These are phyloP conservation scores for Tricladium varicosporioides DNA, from an alignment of 2,329 filamentous ascomycete genomes.

Conservation along the genomic window DNA sequence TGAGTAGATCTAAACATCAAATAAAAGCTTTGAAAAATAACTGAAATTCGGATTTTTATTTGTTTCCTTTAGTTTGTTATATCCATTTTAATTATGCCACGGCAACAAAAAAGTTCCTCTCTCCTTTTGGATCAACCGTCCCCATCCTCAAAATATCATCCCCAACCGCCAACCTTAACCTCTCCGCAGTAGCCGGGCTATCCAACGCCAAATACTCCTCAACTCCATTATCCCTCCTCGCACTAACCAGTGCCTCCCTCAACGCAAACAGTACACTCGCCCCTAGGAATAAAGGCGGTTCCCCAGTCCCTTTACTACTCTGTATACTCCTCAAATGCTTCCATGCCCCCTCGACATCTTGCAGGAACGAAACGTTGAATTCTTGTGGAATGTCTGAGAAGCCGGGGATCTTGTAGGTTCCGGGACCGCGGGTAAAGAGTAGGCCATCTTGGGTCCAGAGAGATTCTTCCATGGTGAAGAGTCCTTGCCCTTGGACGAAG, in stretches of 20 bases:
- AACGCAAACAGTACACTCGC: slow-evolving; percentile 86
- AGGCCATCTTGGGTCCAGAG: slow-evolving; percentile 63
- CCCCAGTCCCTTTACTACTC: slow-evolving; percentile 74
- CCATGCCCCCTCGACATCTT: slow-evolving; percentile 72
- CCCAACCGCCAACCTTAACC: slow-evolving; percentile 74
- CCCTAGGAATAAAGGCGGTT: slow-evolving; percentile 78
- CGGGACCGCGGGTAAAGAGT: slow-evolving; percentile 66
- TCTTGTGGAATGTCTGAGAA: slow-evolving; percentile 86
- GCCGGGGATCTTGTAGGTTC: slow-evolving; percentile 84
- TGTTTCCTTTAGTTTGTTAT: no score
- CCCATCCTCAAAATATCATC: slow-evolving; percentile 78
- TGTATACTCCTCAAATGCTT: slow-evolving; percentile 84
- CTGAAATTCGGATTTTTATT: no score
- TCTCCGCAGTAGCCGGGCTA: slow-evolving; percentile 81
- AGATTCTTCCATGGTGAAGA: slow-evolving; percentile 76
- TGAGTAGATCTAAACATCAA: no score
- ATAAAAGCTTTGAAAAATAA: no score
- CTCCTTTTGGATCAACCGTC: slow-evolving; percentile 67
- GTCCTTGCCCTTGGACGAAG: slow-evolving; percentile 75
- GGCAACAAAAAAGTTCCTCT: slow-evolving; percentile 76
- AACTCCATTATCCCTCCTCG: slow-evolving; percentile 68
- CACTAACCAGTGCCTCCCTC: slow-evolving; percentile 78
- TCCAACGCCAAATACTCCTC: slow-evolving; percentile 63
- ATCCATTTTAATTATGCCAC: no score
- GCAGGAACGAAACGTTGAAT: slow-evolving; percentile 80